Base-by-base conservation (phyloP, 371 early-diverging fungal genomes). In the Funneliformis caledonium region DNA sequence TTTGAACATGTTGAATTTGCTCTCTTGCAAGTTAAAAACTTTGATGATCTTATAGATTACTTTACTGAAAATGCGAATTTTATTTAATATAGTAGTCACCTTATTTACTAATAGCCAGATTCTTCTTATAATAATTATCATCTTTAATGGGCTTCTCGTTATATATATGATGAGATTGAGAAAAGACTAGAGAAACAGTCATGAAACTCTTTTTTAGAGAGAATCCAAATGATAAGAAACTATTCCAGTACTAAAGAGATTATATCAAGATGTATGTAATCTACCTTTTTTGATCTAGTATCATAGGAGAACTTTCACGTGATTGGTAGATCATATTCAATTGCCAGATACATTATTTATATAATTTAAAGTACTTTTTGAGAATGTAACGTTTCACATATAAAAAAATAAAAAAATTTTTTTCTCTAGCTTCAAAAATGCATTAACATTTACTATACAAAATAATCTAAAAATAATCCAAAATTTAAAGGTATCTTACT, bases 61-160 rank as follows among this genome's bases (percentile, higher is more conserved):
- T 76, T 83, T 14, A 4, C 52, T 5, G 80, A 74, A 78, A 60
- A 72, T n/a, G 59, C 56, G 9, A 47, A 82, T 6, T 56, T 73
- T 42, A 12, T 82, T 19, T 64, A 82, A 50, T 68, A 67, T 56
- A 83, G 83, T 61, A 77, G 72, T 65, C 74, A 48, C 50, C 76
- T 82, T 42, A 4, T 83, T 60, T 80, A 83, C 78, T 75, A 74
- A 14, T 83, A 82, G 78, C 78, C 83, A 60, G 52, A 26, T 43
- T 31, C 10, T 8, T 14, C 14, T 10, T 72, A 72, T 37, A 6
- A 47, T 26, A 6, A 72, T 1, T 48, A 67, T 37, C 6, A 33
- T 43, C 5, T 72, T 48, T 2, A 12, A 72, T 79, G 80, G 80
- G 80, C 80, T 22, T 79, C 80, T 59, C n/a, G 2, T 37, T 14